Evolutionary conservation across 176 grass and related monocot species (phyloP).

Genomic region (Puya raimondii): DNA sequence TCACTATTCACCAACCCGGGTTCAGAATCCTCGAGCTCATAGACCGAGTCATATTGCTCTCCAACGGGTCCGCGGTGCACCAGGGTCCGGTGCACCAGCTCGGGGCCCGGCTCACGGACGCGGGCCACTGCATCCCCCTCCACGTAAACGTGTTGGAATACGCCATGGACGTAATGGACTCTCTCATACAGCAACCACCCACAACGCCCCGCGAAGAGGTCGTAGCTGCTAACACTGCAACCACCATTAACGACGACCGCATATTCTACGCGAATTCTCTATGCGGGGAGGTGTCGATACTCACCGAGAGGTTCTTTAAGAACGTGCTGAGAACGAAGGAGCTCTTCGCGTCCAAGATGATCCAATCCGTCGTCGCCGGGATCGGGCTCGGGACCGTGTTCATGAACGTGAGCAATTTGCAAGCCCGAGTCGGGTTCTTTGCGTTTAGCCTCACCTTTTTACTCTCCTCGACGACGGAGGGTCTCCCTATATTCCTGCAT

Average conservation of each 20-base stretch:
- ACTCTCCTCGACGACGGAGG: conserved; percentile 78
- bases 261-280: conserved; percentile 49
- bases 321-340: conserved; percentile 69
- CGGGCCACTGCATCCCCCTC: conserved; percentile 51
- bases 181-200: neutral
- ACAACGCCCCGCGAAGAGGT: neutral
- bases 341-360: conserved; percentile 51
- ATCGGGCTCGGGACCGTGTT: conserved; percentile 69
- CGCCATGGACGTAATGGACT: conserved; percentile 63
- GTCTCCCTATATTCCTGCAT: conserved; percentile 71
- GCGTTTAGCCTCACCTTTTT: conserved; percentile 89
- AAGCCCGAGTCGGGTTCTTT: conserved; percentile 78
- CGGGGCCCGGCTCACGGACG: conserved; percentile 32
- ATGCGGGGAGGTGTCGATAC: conserved; percentile 36
- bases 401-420: conserved; percentile 43
- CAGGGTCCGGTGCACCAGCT: conserved; percentile 58
- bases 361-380: conserved; percentile 49
- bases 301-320: conserved; percentile 40
- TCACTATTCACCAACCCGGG: conserved; percentile 86
- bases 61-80: conserved; percentile 56
- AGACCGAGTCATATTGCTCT: conserved; percentile 61
- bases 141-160: conserved; percentile 92
- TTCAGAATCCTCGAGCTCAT: conserved; percentile 83
- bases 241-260: neutral
- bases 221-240: neutral